Conservation (phyloP, 2,329 filamentous ascomycete genomes). For the Venturia oleaginea region DNA sequence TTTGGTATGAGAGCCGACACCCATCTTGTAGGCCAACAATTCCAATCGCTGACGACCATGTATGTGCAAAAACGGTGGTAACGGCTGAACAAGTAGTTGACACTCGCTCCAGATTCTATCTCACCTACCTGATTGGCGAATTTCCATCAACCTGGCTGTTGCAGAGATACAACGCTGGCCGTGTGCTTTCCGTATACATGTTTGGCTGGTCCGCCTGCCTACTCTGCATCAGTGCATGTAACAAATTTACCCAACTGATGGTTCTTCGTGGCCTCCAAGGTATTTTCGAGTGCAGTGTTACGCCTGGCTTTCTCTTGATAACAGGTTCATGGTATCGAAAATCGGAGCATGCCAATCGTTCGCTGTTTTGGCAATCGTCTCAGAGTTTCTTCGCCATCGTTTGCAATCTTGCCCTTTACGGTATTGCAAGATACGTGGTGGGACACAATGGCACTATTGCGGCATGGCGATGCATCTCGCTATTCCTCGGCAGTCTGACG, state of each 20-base stretch:
- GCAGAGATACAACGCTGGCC: conserved; percentile 26
- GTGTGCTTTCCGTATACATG: conserved; percentile 33
- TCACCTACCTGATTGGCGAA: conserved; percentile 31
- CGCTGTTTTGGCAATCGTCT: conserved; percentile 56
- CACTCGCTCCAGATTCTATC: conserved; percentile 32
- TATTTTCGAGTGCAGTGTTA: conserved; percentile 61
- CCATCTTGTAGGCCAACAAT: neutral
- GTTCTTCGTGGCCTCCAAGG: conserved; percentile 57
- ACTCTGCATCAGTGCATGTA: conserved; percentile 51
- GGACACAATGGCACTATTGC: neutral
- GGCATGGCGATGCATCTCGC: neutral
- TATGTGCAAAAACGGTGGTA: neutral
- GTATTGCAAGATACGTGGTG: conserved; percentile 38
- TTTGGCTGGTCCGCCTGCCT: conserved; percentile 54
- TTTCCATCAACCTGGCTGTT: conserved; percentile 28
- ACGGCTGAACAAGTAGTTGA: conserved; percentile 32
- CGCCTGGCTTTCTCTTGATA: conserved; percentile 58
- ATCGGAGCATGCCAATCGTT: neutral
- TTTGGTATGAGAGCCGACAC: neutral
- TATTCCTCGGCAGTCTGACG: neutral
- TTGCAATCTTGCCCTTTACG: conserved; percentile 64
- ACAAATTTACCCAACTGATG: conserved; percentile 51
- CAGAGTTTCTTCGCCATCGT: conserved; percentile 65
- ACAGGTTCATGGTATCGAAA: conserved; percentile 56
- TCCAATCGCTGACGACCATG: neutral